phyloP scores from a whole-genome alignment of 805 yeast species.

The Metschnikowia gelsemii region DNA sequence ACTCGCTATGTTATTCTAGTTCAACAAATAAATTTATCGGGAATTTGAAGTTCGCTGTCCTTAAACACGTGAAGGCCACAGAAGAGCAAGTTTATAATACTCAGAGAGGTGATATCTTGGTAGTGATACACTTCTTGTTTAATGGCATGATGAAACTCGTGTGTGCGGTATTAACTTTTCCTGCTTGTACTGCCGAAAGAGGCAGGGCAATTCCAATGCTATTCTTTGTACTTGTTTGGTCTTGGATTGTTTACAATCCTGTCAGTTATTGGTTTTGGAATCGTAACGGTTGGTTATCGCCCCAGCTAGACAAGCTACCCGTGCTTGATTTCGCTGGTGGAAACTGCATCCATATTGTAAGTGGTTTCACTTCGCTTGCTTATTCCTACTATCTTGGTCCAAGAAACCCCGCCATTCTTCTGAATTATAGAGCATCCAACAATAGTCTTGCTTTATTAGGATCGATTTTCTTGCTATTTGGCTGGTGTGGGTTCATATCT shows the following conservation, averaged over 20 bases:
- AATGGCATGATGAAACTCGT: constrained; percentile 40
- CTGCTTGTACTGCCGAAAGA: constrained; percentile 45
- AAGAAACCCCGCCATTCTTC: constrained; percentile 37
- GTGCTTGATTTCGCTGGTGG: constrained; percentile 49
- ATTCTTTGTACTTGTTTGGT: constrained; percentile 40
- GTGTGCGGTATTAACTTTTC: constrained; percentile 42
- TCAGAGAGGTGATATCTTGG: constrained; percentile 38
- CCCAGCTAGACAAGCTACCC: constrained; percentile 32
- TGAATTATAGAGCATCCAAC: constrained; percentile 38
- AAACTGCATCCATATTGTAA: constrained; percentile 42
- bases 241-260: constrained; percentile 41
- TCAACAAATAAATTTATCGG: constrained; percentile 38
- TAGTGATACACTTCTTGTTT: constrained; percentile 39
- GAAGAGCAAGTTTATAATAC: constrained; percentile 26
- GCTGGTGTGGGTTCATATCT: constrained; percentile 44
- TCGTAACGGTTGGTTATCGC: constrained; percentile 42
- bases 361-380: constrained; percentile 46
- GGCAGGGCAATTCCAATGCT: constrained; percentile 44
- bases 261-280: constrained; percentile 49
- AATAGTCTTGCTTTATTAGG: constrained; percentile 37
- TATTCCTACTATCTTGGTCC: constrained; percentile 45
- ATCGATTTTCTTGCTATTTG: constrained; percentile 24
- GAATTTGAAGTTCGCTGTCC: constrained; percentile 30
- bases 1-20: constrained; percentile 40
- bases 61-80: constrained; percentile 14